Evolutionary conservation across 2,329 filamentous ascomycete genomes (phyloP), one percentile per base, ranked within the genome.

Genomic region (Claviceps sp.): DNA sequence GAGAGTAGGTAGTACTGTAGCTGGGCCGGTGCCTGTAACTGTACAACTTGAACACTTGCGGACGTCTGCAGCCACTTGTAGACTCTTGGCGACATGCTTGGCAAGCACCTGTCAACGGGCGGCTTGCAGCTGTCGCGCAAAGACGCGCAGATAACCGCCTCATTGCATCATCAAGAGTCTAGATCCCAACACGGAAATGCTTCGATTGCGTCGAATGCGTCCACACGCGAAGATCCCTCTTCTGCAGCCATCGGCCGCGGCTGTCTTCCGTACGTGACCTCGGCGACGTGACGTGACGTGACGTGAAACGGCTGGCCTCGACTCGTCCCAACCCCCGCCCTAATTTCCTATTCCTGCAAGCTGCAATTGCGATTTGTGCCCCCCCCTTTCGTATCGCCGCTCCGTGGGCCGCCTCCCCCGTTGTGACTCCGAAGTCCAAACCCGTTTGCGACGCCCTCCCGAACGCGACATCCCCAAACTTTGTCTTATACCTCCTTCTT

Each of bases 241-340:
- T 11, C 30, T 34, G 30, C 30, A 11, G 9, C 9, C 30, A 34
- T 34, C 30, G 30, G 30, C 30, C 30, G 30, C 30, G 30, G 30
- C 30, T 11, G 30, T 34, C 30, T 34, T 11, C 30, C 30, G 30
- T 34, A 20, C 41, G 41, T 42, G 41, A 22, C 41, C 41, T 42
- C 40, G 30, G 34, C 5, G 24, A 24, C 47, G 47, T 48, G 41
- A 49, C 47, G 37, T 38, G 47, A 49, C 47, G 47, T 50, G 48
- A 43, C 34, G 46, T 38, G 46, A 48, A 18, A 30, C 38, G 46
- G n/a, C 46, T n/a, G 47, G 36, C 26, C 36, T 44, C 40, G 40
- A 11, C 48, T 50, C 24, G 46, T 20, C 46, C 18, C 38, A 18
- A 43, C 40, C 24, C 30, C 48, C 18, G 40, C 24, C 38, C 4